A percentile compares a stretch with the other conserved stretches of the same genome.
phyloP scores from a whole-genome alignment of 345 rosid species.

The Eucalyptus pauciflora region DNA sequence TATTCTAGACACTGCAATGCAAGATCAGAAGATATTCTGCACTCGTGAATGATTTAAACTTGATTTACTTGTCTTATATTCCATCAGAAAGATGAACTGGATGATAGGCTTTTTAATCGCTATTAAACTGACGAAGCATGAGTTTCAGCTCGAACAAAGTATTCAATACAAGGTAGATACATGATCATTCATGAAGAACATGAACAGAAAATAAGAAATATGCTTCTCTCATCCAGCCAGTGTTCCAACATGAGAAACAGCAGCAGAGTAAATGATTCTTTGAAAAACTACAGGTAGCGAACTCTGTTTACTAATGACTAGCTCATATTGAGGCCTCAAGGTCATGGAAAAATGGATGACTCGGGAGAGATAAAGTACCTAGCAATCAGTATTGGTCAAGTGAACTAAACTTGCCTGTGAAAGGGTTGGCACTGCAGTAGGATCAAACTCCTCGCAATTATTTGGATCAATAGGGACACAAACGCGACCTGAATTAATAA shows the following conservation, averaged over 20 bases:
- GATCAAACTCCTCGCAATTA: constrained; percentile 66
- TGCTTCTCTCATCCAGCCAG: neutral
- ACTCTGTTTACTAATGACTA: neutral
- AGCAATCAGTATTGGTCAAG: neutral
- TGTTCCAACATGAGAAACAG: neutral
- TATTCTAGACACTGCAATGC: neutral
- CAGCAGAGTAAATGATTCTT: neutral
- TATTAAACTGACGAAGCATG: neutral
- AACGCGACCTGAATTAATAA: constrained; percentile 50
- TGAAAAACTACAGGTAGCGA: neutral
- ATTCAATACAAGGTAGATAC: neutral
- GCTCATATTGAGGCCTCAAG: neutral
- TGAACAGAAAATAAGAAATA: neutral
- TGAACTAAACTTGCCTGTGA: neutral
- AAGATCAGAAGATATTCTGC: neutral
- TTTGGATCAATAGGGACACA: constrained; percentile 89
- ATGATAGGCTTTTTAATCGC: neutral
- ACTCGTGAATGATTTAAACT: neutral
- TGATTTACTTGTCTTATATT: neutral
- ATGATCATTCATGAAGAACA: neutral
- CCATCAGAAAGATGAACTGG: neutral
- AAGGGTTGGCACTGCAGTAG: constrained; percentile 34
- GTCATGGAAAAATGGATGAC: neutral
- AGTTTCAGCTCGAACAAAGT: neutral
- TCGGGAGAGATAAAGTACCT: neutral